Evolutionary conservation across 1,284 basidiomycete genomes (phyloP), one percentile per base, ranked within the genome.

Genomic region (Polyporus tsugae): DNA sequence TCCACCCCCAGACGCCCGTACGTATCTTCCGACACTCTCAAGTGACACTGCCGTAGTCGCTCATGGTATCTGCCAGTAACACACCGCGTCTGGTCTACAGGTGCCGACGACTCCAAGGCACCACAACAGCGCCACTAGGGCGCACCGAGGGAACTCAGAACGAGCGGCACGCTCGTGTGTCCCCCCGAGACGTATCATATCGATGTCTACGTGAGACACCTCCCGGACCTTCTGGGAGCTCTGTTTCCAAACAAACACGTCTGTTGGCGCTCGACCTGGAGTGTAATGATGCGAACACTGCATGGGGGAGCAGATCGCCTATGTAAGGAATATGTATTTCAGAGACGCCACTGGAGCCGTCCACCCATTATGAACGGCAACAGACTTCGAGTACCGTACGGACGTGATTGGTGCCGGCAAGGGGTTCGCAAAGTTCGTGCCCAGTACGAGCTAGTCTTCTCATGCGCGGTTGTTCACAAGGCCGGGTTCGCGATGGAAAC

Each of bases 61-160:
- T 9, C 4, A 11, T 22, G 36, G 33, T n/a, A 29, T 29, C 22
- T 49, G 46, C 46, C 22, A 49, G 36, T 39, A 22, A 6, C 33
- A 10, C n/a, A 13, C 19, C 57, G 57, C 38, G 35, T 38, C 19
- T 58, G 19, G 19, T 11, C 4, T 38, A 58, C 19, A 36, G 55
- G 19, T 38, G 36, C 55, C 55, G 55, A 38, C n/a, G 11, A 11
- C 13, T 35, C 13, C 22, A 29, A 60, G 38, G 38, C 58, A 60
- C 58, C 25, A 42, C 29, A 60, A 60, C 58, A 60, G 38, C 58
- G 58, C 58, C 58, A 60, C 38, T 60, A 60, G 58, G n/a, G 38
- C 36, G 29, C 58, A 11, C 11, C n/a, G 19, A 15, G 6, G 22
- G 33, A 58, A 58, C 35, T 10, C 55, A 10, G 42, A 15, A 25